A percentile compares a stretch with the other conserved stretches of the same genome.
Evolutionary conservation across 192 early-diverging fungal species (phyloP).

Genomic region (Ambispora gerdemannii): DNA sequence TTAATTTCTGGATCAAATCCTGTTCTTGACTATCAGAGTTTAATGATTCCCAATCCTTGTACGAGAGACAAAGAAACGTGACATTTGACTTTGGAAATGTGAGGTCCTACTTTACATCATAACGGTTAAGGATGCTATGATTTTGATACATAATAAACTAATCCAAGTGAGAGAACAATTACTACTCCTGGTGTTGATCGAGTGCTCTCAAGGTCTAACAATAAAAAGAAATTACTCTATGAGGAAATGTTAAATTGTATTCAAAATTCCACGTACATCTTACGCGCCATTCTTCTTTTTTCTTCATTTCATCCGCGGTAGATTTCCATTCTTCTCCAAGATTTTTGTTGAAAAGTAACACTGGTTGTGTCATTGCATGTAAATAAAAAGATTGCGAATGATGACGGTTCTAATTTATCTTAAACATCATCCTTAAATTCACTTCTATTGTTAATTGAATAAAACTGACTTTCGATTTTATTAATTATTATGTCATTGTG

Average conservation of each 20-base stretch:
- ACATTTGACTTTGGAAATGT: slow-evolving; percentile 28
- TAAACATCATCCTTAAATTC: too few relatives aligned
- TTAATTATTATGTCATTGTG: too few relatives aligned
- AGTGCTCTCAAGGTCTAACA: slow-evolving; percentile 13
- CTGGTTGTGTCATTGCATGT: too few relatives aligned
- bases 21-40: background rate
- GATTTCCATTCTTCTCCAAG: background rate
- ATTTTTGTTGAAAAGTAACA: slow-evolving; percentile 21
- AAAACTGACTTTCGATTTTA: too few relatives aligned
- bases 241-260: background rate
- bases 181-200: slow-evolving; percentile 24
- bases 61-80: slow-evolving; percentile 12
- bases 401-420: too few relatives aligned
- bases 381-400: too few relatives aligned
- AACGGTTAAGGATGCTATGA: background rate
- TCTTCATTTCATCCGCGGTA: slow-evolving; percentile 19
- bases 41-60: background rate
- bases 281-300: slow-evolving; percentile 10
- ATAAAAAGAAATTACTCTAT: background rate
- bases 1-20: background rate
- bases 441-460: too few relatives aligned
- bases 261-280: slow-evolving; percentile 4
- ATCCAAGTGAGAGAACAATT: background rate
- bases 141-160: background rate
- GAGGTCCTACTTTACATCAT: background rate